A percentile compares a stretch with the other conserved stretches of the same genome.
These are phyloP conservation scores for Arthrocladium fulminans DNA, from an alignment of 2,329 filamentous ascomycete genomes.

Conservation along the genomic window DNA sequence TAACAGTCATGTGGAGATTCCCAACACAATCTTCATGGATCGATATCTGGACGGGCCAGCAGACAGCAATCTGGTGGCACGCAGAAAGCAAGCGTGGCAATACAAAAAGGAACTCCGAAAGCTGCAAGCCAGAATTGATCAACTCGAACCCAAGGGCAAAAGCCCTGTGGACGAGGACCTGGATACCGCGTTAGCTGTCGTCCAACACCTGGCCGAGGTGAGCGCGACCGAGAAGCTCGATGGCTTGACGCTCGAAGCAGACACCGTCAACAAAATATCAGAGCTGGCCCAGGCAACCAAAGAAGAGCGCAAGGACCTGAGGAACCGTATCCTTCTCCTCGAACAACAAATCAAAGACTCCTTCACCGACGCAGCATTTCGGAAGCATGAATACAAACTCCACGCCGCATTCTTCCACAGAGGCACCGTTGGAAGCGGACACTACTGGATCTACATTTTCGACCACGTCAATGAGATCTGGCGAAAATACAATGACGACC, in stretches of 20 bases:
- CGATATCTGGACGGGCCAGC: constrained; percentile 67
- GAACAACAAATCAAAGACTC: constrained; percentile 45
- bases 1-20: constrained; percentile 66
- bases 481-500: constrained; percentile 89
- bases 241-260: neutral
- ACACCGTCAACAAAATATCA: constrained; percentile 13
- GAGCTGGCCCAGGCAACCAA: constrained; percentile 15
- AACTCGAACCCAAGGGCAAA: constrained; percentile 28
- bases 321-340: constrained; percentile 38
- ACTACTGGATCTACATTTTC: constrained; percentile 95
- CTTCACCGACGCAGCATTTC: constrained; percentile 49
- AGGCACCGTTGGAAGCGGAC: constrained; percentile 58
- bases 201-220: constrained; percentile 13
- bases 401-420: constrained; percentile 92
- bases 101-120: constrained; percentile 56
- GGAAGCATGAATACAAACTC: constrained; percentile 64
- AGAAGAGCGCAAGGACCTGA: constrained; percentile 22
- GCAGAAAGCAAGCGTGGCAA: constrained; percentile 64
- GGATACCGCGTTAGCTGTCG: constrained; percentile 16
- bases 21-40: constrained; percentile 75
- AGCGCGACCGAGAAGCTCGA: neutral
- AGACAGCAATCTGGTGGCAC: constrained; percentile 52
- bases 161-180: constrained; percentile 18
- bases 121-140: constrained; percentile 41
- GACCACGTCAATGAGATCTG: constrained; percentile 75